Conservation (phyloP, 306 rosid genomes). For the Rubus parviflorus region DNA sequence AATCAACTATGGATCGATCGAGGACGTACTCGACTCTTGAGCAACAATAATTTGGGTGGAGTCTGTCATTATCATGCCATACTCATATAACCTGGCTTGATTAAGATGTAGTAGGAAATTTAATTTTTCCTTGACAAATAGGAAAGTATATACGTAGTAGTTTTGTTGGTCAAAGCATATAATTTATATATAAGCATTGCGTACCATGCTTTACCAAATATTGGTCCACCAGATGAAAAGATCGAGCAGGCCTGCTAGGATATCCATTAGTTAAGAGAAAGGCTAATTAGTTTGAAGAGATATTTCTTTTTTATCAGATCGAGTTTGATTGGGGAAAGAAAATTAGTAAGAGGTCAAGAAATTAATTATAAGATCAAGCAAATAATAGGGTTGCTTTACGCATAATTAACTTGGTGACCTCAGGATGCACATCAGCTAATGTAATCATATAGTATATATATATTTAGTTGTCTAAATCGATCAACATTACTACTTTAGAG, state of each 20-base stretch:
- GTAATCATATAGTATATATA: neutral
- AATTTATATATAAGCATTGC: constrained; percentile 20
- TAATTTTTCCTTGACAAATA: neutral
- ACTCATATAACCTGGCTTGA: constrained; percentile 39
- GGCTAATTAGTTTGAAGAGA: neutral
- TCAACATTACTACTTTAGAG: neutral
- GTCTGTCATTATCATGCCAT: constrained; percentile 29
- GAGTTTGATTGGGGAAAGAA: neutral
- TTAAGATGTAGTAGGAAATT: constrained; percentile 22
- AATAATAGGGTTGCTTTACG: neutral
- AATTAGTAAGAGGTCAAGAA: neutral
- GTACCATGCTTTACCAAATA: constrained; percentile 34
- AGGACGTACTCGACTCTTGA: neutral
- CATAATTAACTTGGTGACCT: neutral
- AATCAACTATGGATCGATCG: neutral
- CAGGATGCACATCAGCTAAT: neutral
- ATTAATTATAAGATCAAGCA: neutral
- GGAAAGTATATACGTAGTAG: neutral
- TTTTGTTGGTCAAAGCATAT: neutral
- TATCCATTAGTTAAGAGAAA: neutral
- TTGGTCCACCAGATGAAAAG: constrained; percentile 41
- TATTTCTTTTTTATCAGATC: neutral
- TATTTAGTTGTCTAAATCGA: neutral
- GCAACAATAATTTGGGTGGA: constrained; percentile 9
- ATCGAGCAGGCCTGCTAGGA: constrained; percentile 27